Percentiles rank a stretch among this genome's conserved stretches.
Evolutionary conservation across 805 yeast genomes (phyloP).

Genomic region (Kluyveromyces dobzhanskii): DNA sequence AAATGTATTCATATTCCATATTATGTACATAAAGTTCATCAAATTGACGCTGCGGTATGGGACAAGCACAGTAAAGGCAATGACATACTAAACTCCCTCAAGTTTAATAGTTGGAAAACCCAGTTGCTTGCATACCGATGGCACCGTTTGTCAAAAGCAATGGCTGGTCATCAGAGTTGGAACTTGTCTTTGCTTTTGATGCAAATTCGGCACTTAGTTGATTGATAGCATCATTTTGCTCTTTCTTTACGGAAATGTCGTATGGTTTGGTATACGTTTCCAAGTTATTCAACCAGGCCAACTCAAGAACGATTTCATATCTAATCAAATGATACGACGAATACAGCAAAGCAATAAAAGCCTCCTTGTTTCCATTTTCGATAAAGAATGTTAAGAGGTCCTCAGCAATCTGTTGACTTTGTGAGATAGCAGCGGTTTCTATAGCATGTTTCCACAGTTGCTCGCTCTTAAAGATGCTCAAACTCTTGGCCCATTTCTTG

Average conservation of each 20-base stretch:
- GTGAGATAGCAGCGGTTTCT: conserved; percentile 81
- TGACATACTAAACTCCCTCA: conserved; percentile 4
- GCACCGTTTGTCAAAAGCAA: conserved; percentile 78
- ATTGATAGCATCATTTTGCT: conserved; percentile 59
- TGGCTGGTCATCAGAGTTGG: conserved; percentile 54
- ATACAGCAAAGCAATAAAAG: conserved; percentile 83
- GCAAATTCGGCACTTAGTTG: conserved; percentile 67
- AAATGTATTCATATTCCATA: neutral
- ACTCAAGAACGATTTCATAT: conserved; percentile 78
- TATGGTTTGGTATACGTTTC: conserved; percentile 86
- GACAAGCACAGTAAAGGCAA: neutral
- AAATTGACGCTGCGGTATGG: neutral
- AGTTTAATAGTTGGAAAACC: conserved; percentile 21
- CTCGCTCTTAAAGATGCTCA: conserved; percentile 81
- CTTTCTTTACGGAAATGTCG: conserved; percentile 74
- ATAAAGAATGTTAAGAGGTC: conserved; percentile 87
- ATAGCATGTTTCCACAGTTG: conserved; percentile 93
- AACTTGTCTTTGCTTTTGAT: conserved; percentile 49
- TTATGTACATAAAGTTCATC: neutral
- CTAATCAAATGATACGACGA: conserved; percentile 73
- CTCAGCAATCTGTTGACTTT: conserved; percentile 72
- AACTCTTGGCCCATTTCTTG: conserved; percentile 87
- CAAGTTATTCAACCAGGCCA: conserved; percentile 84
- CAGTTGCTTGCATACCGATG: conserved; percentile 64
- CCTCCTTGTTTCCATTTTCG: conserved; percentile 93